Evolutionary conservation across 345 rosid species (phyloP).

Genomic region (Aquilaria sinensis): DNA sequence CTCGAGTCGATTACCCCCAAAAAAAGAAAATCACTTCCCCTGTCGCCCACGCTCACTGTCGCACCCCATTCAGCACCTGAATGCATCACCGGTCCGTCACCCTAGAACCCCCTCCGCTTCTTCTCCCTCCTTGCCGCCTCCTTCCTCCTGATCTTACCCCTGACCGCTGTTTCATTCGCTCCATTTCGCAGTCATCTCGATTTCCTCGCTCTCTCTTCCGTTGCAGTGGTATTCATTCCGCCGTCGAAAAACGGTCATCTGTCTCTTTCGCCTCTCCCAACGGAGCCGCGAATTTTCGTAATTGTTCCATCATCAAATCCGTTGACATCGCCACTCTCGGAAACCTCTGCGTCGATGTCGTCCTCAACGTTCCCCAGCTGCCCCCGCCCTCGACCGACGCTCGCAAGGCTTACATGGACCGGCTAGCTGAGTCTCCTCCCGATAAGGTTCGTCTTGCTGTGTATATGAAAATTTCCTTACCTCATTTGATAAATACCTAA

Average conservation of each 20-base stretch:
- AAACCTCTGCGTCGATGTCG: constrained; percentile 92
- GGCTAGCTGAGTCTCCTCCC: constrained; percentile 67
- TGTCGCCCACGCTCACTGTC: too few species aligned
- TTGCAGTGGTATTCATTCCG: constrained; percentile 26
- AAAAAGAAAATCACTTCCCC: too few species aligned
- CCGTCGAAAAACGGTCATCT: constrained; percentile 21
- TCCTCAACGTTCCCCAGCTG: constrained; percentile 70
- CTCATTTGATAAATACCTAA: not conserved
- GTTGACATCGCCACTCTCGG: constrained; percentile 83
- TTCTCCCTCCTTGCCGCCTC: constrained; percentile 1
- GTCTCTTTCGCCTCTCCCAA: constrained; percentile 18
- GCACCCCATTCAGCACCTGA: constrained; percentile 7
- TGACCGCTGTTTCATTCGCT: constrained; percentile 10
- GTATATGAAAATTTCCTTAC: not conserved
- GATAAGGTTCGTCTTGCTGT: constrained; percentile 49
- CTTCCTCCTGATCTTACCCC: constrained; percentile 25
- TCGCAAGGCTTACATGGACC: constrained; percentile 66
- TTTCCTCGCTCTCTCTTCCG: constrained; percentile 17
- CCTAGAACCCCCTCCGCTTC: constrained; percentile 23
- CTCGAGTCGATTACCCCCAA: too few species aligned
- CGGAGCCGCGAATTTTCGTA: not conserved
- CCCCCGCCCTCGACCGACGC: constrained; percentile 57
- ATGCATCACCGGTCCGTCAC: constrained; percentile 48
- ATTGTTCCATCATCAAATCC: constrained; percentile 27
- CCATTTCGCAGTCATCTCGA: constrained; percentile 18